Evolutionary conservation across 768 basidiomycete genomes (phyloP), one percentile per base, ranked within the genome.

Genomic region (Suillus plorans): DNA sequence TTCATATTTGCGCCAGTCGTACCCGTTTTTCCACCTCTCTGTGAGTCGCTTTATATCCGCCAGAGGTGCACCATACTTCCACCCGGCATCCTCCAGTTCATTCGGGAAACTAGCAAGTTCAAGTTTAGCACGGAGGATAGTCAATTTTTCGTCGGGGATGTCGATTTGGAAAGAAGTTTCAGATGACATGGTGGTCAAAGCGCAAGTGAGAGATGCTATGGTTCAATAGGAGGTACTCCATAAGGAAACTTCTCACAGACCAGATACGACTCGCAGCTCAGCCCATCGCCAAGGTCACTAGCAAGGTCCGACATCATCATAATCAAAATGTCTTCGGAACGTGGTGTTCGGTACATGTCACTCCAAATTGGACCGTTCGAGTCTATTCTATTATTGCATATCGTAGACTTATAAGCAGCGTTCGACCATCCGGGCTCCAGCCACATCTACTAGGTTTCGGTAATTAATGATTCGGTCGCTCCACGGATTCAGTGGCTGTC

Each of bases 1-100:
- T 69, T 89, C 86, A 18, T 84, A 71, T 60, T 75, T 81, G 64
- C 80, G 76, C 86, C 88, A 89, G 74, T 88, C 80, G 65, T 81
- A 87, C 0, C 80, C 82, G 60, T 78, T 72, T 68, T 77, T 80
- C 88, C 88, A 89, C 49, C 79, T 75, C 5, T 74, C 74, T 0
- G 80, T 76, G 1, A 88, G 77, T 7, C 85, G 80, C 60, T 81
- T 76, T 14, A 88, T 66, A 64, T 86, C 81, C 0, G 76, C 72
- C 4, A 86, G 77, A 1, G 86, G 85, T 0, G 25, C 77, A 5
- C 87, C 87, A 60, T 87, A 89, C 25, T 78, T 80, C 79, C 82
- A 80, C 0, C 75, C 81, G 0, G 80, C 82, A 25, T 80, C 78
- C 12, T 85, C 78, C 2, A 89, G 77, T 65, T 89, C 87, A 69